Conservation (phyloP, 176 grass and related monocot species). For the Zoysia pacifica region DNA sequence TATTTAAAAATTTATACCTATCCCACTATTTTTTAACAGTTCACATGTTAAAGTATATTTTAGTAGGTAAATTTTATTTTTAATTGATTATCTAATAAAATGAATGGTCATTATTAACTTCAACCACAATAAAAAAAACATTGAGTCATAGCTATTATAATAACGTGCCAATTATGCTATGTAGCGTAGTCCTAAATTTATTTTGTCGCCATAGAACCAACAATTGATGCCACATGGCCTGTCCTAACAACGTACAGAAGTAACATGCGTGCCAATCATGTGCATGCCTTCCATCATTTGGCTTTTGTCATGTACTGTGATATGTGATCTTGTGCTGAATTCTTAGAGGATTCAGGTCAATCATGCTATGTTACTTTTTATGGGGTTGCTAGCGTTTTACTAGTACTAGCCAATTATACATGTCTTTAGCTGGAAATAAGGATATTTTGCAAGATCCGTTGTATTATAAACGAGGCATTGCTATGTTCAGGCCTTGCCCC, state of each 20-base stretch:
- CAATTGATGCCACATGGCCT: background rate
- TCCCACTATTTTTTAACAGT: too few relatives aligned
- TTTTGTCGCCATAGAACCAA: slow-evolving; percentile 38
- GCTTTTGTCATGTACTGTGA: slow-evolving; percentile 32
- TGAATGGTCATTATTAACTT: too few relatives aligned
- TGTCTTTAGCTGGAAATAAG: background rate
- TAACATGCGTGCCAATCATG: slow-evolving; percentile 37
- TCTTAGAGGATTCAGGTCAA: slow-evolving; percentile 6
- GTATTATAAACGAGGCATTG: background rate
- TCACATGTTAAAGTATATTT: too few relatives aligned
- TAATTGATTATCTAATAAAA: too few relatives aligned
- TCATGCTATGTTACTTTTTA: background rate
- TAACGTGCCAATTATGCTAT: background rate
- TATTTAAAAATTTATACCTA: too few relatives aligned
- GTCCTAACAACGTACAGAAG: background rate
- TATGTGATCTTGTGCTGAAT: slow-evolving; percentile 36
- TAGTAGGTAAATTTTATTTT: too few relatives aligned
- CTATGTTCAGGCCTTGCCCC: too few relatives aligned
- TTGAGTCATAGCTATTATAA: background rate
- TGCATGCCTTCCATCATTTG: slow-evolving; percentile 30
- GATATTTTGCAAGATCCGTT: background rate
- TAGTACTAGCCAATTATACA: background rate
- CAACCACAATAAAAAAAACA: too few relatives aligned
- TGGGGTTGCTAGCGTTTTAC: background rate
- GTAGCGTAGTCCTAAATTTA: background rate